These are phyloP conservation scores for Huiozyma naganishii DNA, from an alignment of 805 yeast genomes.

Conservation along the genomic window DNA sequence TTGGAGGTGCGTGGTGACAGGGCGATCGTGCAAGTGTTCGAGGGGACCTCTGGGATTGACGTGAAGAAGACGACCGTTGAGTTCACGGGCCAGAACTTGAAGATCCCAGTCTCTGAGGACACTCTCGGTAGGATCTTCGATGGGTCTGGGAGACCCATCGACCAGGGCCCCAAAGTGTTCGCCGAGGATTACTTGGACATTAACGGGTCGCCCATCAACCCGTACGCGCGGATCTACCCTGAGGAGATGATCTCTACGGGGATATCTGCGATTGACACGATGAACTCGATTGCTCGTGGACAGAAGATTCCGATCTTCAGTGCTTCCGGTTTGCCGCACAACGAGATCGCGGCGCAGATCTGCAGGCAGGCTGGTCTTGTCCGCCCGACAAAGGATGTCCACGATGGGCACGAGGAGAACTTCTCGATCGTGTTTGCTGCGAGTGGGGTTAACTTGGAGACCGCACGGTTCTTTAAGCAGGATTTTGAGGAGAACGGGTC, in stretches of 20 bases:
- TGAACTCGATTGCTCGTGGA: constrained; percentile 99
- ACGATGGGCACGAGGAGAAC: constrained; percentile 98
- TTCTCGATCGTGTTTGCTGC: constrained; percentile 99
- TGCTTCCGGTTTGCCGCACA: constrained; percentile 98
- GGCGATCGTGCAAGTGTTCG: constrained; percentile 97
- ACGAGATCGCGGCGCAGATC: constrained; percentile 98
- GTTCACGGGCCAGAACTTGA: constrained; percentile 90
- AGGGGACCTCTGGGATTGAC: constrained; percentile 98
- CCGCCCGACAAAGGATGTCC: constrained; percentile 98
- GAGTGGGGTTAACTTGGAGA: constrained; percentile 99
- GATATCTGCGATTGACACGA: constrained; percentile 95
- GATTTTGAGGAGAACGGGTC: constrained; percentile 99
- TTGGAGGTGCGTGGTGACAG: constrained; percentile 94
- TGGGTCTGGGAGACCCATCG: constrained; percentile 98
- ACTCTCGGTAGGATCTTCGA: constrained; percentile 96
- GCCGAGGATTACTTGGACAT: constrained; percentile 98
- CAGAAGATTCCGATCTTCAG: constrained; percentile 98
- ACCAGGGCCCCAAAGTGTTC: constrained; percentile 94
- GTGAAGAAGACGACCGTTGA: constrained; percentile 96
- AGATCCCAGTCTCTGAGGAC: constrained; percentile 92
- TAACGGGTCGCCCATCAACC: constrained; percentile 98
- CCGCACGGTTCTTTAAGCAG: constrained; percentile 96
- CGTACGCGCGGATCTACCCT: constrained; percentile 95
- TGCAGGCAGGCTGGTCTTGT: constrained; percentile 99
- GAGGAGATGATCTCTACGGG: constrained; percentile 99